A percentile compares a stretch with the other conserved stretches of the same genome.
Evolutionary conservation across 495 filamentous ascomycete species (phyloP).

Genomic region (Daldinia concentrica): DNA sequence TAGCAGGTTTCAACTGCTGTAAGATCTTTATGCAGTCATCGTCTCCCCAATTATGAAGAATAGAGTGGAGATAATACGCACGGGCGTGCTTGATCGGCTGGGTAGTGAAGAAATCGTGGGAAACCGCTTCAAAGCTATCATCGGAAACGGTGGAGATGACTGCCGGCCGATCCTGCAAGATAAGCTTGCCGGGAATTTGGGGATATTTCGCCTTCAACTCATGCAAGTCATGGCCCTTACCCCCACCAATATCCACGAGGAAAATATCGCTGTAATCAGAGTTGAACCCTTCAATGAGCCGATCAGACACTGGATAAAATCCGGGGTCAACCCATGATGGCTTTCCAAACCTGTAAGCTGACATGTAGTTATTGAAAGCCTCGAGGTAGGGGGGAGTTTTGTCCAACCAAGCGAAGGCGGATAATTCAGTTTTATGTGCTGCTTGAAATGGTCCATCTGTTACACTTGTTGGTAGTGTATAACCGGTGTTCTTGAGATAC

Average conservation of each 20-base stretch:
- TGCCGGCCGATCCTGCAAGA: constrained; percentile 59
- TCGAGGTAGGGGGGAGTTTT: constrained; percentile 35
- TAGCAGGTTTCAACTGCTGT: constrained; percentile 43
- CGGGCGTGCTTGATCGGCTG: constrained; percentile 59
- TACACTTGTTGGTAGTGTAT: constrained; percentile 37
- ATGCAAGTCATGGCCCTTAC: constrained; percentile 18
- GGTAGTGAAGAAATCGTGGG: constrained; percentile 63
- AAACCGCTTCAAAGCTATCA: constrained; percentile 1
- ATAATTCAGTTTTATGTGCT: constrained; percentile 43
- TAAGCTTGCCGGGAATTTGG: constrained; percentile 51
- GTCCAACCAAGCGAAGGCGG: constrained; percentile 45
- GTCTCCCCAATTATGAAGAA: constrained; percentile 62
- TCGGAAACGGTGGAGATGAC: constrained; percentile 14
- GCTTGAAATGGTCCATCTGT: constrained; percentile 46
- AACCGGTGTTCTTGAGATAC: constrained; percentile 42
- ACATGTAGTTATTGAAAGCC: constrained; percentile 63
- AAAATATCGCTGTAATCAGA: neutral
- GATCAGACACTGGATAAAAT: constrained; percentile 59
- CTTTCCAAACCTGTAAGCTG: constrained; percentile 58
- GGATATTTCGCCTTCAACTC: constrained; percentile 46
- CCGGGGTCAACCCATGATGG: constrained; percentile 62
- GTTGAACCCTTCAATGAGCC: constrained; percentile 46
- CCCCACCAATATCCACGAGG: constrained; percentile 19
- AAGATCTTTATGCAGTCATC: constrained; percentile 54
- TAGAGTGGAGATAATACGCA: constrained; percentile 56